Conservation (phyloP, 2,329 filamentous ascomycete genomes). For the Lachnellula suecica region DNA sequence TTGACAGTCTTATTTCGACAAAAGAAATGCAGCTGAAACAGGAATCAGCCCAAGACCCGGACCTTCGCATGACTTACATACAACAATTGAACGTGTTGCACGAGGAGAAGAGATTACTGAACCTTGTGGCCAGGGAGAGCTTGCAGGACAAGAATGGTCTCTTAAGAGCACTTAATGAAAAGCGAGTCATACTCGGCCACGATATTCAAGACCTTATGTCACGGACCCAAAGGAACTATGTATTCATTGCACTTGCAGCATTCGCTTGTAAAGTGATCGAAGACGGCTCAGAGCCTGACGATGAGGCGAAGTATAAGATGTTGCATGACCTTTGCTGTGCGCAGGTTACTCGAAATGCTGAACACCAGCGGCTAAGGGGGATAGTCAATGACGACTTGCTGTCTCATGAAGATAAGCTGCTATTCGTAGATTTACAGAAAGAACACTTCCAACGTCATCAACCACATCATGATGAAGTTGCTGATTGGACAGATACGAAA, state of each 20-base stretch:
- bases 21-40: too few relatives aligned
- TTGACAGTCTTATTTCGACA: too few relatives aligned
- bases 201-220: not conserved
- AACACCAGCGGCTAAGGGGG: not conserved
- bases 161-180: not conserved
- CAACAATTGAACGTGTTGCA: not conserved
- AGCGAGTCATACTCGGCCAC: not conserved
- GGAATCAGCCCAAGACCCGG: too few relatives aligned
- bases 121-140: too few relatives aligned
- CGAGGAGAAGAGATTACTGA: not conserved
- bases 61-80: too few relatives aligned
- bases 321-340: not conserved
- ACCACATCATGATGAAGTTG: not conserved
- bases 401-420: not conserved
- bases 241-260: not conserved
- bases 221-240: not conserved
- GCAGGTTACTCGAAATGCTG: not conserved
- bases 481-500: too few relatives aligned
- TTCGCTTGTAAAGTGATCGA: too few relatives aligned
- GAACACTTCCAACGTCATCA: not conserved
- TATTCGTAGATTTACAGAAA: not conserved
- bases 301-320: not conserved
- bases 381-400: not conserved
- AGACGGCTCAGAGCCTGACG: too few relatives aligned
- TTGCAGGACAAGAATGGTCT: not conserved